Evolutionary conservation across 2,329 filamentous ascomycete species (phyloP).

Genomic region (Phoma sp.): DNA sequence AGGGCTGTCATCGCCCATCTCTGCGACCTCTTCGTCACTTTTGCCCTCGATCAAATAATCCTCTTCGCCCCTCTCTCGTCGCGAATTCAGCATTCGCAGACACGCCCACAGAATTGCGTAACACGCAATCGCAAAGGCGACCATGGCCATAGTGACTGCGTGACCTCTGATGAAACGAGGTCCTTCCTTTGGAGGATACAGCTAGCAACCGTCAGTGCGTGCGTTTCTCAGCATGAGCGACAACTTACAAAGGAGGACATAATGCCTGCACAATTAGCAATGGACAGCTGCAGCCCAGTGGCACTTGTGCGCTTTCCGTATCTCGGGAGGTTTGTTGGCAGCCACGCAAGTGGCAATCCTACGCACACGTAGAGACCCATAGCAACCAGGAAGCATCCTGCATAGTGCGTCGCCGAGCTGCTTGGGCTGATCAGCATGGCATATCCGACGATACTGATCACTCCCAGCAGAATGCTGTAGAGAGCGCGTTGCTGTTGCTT

Average conservation of each 20-base stretch:
- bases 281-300: conserved; percentile 72
- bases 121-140: conserved; percentile 49
- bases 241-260: conserved; percentile 71
- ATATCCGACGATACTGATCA: conserved; percentile 71
- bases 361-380: conserved; percentile 70
- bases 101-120: conserved; percentile 49
- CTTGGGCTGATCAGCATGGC: conserved; percentile 68
- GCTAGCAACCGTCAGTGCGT: conserved; percentile 31
- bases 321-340: conserved; percentile 71
- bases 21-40: conserved; percentile 51
- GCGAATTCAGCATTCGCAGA: conserved; percentile 46
- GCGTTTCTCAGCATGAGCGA: no score
- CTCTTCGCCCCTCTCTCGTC: conserved; percentile 49
- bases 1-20: conserved; percentile 55
- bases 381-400: conserved; percentile 78
- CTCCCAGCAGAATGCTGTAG: conserved; percentile 67
- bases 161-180: conserved; percentile 60
- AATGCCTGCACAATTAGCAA: conserved; percentile 73
- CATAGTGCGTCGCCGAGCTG: conserved; percentile 70
- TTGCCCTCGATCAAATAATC: conserved; percentile 49
- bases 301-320: conserved; percentile 79
- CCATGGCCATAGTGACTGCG: conserved; percentile 58
- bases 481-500: conserved; percentile 68
- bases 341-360: conserved; percentile 62
- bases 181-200: conserved; percentile 54